These are phyloP conservation scores for Gracilaria caudata DNA, from an alignment of 23 red algal genomes.

Conservation along the genomic window DNA sequence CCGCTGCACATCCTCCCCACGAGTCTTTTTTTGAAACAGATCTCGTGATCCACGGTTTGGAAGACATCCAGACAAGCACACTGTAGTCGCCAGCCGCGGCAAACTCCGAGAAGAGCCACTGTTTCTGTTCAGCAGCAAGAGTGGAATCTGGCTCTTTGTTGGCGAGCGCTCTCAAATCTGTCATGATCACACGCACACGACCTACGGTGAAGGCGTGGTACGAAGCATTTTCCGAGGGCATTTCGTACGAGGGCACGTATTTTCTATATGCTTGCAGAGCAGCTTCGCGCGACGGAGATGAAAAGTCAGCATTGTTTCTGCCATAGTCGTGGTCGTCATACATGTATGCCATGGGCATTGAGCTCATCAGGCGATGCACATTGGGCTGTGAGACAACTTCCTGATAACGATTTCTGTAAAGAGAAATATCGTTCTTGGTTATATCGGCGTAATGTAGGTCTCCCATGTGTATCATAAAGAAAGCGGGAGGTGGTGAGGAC, in stretches of 20 bases:
- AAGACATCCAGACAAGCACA: constrained; percentile 60
- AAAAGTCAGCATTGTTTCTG: constrained; percentile 37
- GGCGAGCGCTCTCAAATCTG: constrained; percentile 46
- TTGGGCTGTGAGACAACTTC: constrained; percentile 7
- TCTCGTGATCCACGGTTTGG: constrained; percentile 52
- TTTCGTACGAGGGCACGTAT: constrained; percentile 24
- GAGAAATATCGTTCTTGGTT: constrained; percentile 17
- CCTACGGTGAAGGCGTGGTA: constrained; percentile 66
- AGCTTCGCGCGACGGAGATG: constrained; percentile 43
- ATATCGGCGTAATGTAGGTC: constrained; percentile 64
- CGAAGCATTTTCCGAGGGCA: constrained; percentile 37
- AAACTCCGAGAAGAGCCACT: constrained; percentile 55
- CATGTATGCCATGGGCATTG: constrained; percentile 58
- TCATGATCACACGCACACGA: constrained; percentile 48
- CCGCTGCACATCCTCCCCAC: constrained; percentile 40
- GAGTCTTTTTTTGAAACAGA: not conserved
- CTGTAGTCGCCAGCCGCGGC: constrained; percentile 14
- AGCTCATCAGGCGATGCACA: constrained; percentile 17
- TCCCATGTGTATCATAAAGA: constrained; percentile 67
- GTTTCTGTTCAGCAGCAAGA: constrained; percentile 29
- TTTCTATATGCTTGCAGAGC: constrained; percentile 36
- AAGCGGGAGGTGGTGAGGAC: not conserved
- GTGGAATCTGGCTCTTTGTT: constrained; percentile 22
- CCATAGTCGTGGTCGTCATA: constrained; percentile 76
- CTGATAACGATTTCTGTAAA: not conserved